Percentiles rank a stretch among this genome's conserved stretches.
Conservation (phyloP, 495 filamentous ascomycete species). For the Schizothecium vesticola region DNA sequence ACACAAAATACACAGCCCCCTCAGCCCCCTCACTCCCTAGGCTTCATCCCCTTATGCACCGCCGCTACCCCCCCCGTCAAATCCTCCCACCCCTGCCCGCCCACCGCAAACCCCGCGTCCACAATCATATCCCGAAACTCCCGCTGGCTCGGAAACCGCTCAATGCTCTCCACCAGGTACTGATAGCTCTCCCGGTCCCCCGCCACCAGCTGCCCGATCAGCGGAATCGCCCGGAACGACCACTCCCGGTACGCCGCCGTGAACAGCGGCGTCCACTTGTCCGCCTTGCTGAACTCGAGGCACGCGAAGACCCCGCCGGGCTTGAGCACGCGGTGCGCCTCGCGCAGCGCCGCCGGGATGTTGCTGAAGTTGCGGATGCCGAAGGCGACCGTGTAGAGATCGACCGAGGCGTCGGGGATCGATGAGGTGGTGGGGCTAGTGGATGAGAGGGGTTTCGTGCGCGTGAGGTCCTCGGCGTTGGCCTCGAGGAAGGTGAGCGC, state of each 20-base stretch:
- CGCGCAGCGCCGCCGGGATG: constrained; percentile 69
- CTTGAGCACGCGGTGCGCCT: constrained; percentile 83
- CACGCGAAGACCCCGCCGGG: constrained; percentile 96
- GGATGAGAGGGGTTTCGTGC: constrained; percentile 18
- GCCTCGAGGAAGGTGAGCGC: constrained; percentile 74
- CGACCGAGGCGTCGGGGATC: constrained; percentile 60
- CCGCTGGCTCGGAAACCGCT: constrained; percentile 79
- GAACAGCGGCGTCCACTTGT: constrained; percentile 54
- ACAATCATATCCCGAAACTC: constrained; percentile 83
- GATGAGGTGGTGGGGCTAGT: constrained; percentile 19
- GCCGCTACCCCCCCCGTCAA: constrained; percentile 87
- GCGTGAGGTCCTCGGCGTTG: constrained; percentile 72
- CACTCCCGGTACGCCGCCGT: constrained; percentile 91
- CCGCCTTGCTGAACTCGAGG: constrained; percentile 87
- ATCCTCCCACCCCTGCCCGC: constrained; percentile 77
- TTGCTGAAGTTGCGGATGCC: constrained; percentile 95
- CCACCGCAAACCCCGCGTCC: constrained; percentile 81
- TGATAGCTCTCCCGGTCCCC: constrained; percentile 95
- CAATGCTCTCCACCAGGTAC: constrained; percentile 97
- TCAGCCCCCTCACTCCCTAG: constrained; percentile 35
- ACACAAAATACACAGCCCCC: background rate
- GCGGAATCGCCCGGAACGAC: constrained; percentile 88
- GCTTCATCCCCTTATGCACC: constrained; percentile 96
- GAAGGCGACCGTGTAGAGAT: constrained; percentile 96
- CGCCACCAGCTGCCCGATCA: constrained; percentile 93